Evolutionary conservation across 352 stramenopile genomes (phyloP), one percentile per base, ranked within the genome.

Genomic region (Globisporangium mamillatum): DNA sequence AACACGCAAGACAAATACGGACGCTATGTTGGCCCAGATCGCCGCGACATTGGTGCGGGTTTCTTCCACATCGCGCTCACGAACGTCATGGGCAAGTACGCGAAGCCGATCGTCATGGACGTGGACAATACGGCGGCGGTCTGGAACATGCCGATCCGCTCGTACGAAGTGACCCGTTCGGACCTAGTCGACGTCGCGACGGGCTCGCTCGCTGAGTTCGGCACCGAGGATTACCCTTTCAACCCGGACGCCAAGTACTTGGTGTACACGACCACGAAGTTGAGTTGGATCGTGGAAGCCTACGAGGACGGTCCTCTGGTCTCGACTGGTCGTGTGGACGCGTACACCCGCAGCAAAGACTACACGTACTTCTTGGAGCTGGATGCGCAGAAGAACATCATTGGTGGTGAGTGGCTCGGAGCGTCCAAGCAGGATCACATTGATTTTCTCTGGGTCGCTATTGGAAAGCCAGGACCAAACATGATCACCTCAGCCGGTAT

Each of bases 61-160:
- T 81, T 82, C 63, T 80, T 86, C 70, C 78, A 86, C 66, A 66
- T 80, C 16, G 78, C 77, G 2, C 55, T 86, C 53, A 48, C 74
- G 20, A 91, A 88, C 71, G 53, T 89, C 14, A 66, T 91, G 2
- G 78, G 75, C 1, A 72, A 71, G 8, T 67, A 80, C 20, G 79
- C 79, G 16, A 1, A 66, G 12, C 61, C 72, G 1, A 86, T 88
- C 63, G 62, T 91, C 1, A 62, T 77, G 4, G 82, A 91, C 54
- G 71, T 82, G 1, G 60, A 64, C 1, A 69, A 74, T 3, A 74
- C 71, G 25, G 38, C 56, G 0, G 60, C 82, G 8, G 55, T 61
- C 14, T 89, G 80, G 80, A 89, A 91, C 74, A 80, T 88, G 62
- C 80, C 80, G 16, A 73, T 91, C 32, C 75, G 78, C 27, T 74